These are phyloP conservation scores for Ettlia oleoabundans DNA, from an alignment of 139 green algal genomes.

Conservation along the genomic window DNA sequence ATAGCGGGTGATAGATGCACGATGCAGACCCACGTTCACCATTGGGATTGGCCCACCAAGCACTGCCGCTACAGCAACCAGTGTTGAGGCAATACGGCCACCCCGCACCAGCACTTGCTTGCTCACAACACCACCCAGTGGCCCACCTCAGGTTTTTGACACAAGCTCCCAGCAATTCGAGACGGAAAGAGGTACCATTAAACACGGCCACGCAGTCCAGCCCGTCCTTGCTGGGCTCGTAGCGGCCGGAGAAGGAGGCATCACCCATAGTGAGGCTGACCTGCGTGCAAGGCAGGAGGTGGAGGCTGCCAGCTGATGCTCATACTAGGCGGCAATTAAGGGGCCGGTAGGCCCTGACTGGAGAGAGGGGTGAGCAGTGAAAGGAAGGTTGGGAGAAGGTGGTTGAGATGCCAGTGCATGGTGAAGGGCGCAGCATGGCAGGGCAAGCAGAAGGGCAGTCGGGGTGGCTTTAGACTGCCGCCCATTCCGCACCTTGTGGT, in stretches of 20 bases:
- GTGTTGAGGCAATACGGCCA: background rate
- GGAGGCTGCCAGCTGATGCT: no score
- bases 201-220: slow-evolving; percentile 38
- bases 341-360: no score
- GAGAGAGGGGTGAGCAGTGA: background rate
- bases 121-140: no score
- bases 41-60: no score
- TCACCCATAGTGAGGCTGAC: slow-evolving; percentile 18
- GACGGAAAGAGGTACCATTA: slow-evolving; percentile 19
- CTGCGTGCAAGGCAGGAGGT: no score
- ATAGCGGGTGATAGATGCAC: no score
- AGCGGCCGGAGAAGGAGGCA: slow-evolving; percentile 5
- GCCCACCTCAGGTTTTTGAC: slow-evolving; percentile 29
- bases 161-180: slow-evolving; percentile 27
- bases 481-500: background rate
- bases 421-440: background rate
- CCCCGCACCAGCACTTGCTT: background rate
- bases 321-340: no score
- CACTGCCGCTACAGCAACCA: no score
- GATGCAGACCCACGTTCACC: no score
- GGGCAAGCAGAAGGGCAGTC: no score
- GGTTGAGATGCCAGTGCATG: no score
- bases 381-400: background rate
- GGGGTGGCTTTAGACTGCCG: background rate
- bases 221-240: slow-evolving; percentile 21